Base-by-base conservation (phyloP, 169 alveolate species). In the Plasmodium berghei region DNA sequence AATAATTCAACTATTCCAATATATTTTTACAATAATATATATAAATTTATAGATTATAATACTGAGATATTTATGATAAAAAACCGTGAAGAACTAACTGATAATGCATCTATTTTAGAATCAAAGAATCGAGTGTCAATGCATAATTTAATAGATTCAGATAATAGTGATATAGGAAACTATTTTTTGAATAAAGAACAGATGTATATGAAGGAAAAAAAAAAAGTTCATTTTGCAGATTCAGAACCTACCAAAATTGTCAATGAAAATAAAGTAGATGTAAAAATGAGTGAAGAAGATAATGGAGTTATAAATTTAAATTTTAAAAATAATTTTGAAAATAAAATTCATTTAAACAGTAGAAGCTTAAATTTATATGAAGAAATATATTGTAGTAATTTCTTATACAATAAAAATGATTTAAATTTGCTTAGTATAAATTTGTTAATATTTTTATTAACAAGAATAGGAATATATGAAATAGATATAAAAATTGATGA, bases 21-120 rank as follows among this genome's bases (percentile, higher is more conserved):
- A 0, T 86, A 59, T 46, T 86, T 86, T 24, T 86, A 86, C 54
- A 86, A 63, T 16, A 86, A 59, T 42, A 72, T 86, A 18, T 86
- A 86, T 28, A 86, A 86, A 14, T 86, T 86, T 59, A 61, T 86
- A 24, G 91, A 86, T 71, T 86, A 59, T 55, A 86, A 86, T 56
- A 86, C 91, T 3, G 91, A 86, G n/a, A 64, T 71, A 8, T 86
- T 69, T 83, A 18, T 83, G n/a, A 55, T 58, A 55, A 66, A 45
- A 54, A 16, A 48, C 5, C 8, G 56, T 42, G 34, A 28, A 26
- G 56, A 63, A 0, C 20, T 9, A 14, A 9, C 52, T 8, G 20
- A 67, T 2, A 10, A 9, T 9, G 40, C 28, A 9, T 16, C 40
- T 12, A 20, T 20, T n/a, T n/a, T 9, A 20, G 67, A 58, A 18